Base-by-base conservation (phyloP, 345 rosid species). In the Citrus medica region DNA sequence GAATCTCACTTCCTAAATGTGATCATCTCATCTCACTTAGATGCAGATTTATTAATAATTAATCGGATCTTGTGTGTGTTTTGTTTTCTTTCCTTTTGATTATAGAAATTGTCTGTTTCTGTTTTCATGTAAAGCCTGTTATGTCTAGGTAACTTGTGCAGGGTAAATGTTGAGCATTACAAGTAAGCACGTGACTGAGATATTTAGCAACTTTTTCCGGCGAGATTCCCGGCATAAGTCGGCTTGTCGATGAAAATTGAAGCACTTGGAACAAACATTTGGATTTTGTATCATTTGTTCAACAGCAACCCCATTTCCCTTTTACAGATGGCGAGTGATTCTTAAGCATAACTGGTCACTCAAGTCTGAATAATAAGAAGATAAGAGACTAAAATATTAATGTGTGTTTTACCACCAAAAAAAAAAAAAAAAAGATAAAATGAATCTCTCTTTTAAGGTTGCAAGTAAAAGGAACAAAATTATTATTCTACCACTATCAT, bases 151-250 rank as follows among this genome's bases (percentile, higher is more conserved):
- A 63, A n/a, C 37, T 71, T 21, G 63, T 1, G 51, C 17, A 46
- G 5, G 17, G 51, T 28, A 74, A 56, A 24, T 46, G 38, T 7
- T 12, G 51, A 35, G 71, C 24, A 6, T 67, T 56, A 24, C 58
- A 42, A 9, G 80, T 22, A 21, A n/a, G 42, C 68, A 69, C 60
- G 80, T 77, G 80, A 69, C 55, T 27, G 25, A 28, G 56, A 38
- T 21, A 21, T 69, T 7, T 27, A 4, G 56, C 74, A 77, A 35
- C 12, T 38, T 77, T 77, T 69, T 22, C 74, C 69, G 68, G 80
- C 75, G 68, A 69, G 74, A 69, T 68, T 77, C 68, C 75, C 8
- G 80, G 80, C 42, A 38, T 58, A 77, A 77, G 80, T 25, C 58
- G 24, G 75, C 30, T 69, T 69, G 80, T 69, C 68, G 75, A 69